phyloP scores from a whole-genome alignment of 805 yeast species.

The Cyberlindnera xylosilytica region DNA sequence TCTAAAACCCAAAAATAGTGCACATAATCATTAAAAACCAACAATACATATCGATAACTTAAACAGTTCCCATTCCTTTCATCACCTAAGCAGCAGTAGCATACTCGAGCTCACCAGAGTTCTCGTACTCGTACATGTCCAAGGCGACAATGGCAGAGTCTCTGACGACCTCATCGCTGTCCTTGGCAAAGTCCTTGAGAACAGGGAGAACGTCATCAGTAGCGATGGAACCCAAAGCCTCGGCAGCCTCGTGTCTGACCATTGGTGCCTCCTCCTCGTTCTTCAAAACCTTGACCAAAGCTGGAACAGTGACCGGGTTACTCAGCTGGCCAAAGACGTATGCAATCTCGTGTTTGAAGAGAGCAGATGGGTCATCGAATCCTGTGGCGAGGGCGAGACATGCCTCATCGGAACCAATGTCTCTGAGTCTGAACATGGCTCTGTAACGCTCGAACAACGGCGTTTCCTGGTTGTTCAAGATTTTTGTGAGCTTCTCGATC shows the following conservation, averaged over 20 bases:
- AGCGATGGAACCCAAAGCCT: slow-evolving; percentile 95
- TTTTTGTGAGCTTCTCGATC: slow-evolving; percentile 59
- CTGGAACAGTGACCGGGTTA: slow-evolving; percentile 88
- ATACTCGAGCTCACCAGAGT: slow-evolving; percentile 77
- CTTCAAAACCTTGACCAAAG: slow-evolving; percentile 76
- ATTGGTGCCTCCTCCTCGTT: slow-evolving; percentile 85
- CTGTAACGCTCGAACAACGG: slow-evolving; percentile 93
- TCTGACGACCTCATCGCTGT: slow-evolving; percentile 85
- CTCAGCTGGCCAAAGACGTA: slow-evolving; percentile 97
- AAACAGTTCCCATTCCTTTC: background rate
- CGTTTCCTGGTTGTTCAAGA: slow-evolving; percentile 70
- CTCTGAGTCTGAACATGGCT: slow-evolving; percentile 97
- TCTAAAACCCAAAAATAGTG: slow-evolving; percentile 4
- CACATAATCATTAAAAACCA: slow-evolving; percentile 1
- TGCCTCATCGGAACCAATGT: slow-evolving; percentile 90
- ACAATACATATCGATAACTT: slow-evolving; percentile 1
- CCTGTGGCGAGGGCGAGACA: slow-evolving; percentile 90
- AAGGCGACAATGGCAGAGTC: slow-evolving; percentile 96
- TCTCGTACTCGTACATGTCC: slow-evolving; percentile 97
- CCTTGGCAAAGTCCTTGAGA: slow-evolving; percentile 72
- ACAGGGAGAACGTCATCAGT: slow-evolving; percentile 94
- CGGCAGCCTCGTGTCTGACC: slow-evolving; percentile 99
- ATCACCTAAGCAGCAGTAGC: slow-evolving; percentile 31
- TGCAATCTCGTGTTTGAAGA: slow-evolving; percentile 97
- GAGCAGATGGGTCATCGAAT: slow-evolving; percentile 84